Evolutionary conservation across 2,329 filamentous ascomycete genomes (phyloP), one percentile per base, ranked within the genome.

Genomic region (Cladosporium sp.): DNA sequence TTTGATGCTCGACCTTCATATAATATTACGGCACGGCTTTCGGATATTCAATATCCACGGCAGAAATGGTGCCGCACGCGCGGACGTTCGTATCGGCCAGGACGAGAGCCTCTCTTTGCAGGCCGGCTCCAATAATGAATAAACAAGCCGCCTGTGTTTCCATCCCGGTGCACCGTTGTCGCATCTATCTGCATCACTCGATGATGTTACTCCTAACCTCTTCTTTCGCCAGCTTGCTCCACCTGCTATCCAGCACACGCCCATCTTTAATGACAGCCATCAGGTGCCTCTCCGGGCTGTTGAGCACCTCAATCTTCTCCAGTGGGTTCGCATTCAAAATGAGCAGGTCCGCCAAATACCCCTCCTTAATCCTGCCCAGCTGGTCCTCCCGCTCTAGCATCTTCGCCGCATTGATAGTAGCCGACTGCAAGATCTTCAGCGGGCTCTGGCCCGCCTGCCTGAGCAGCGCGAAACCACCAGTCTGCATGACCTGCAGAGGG

Each of bases 221-320:
- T 10, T 65, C 63, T 10, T 38, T 46, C 32, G 56, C 34, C 54
- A 68, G 35, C 52, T 62, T 64, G 31, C 61, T 64, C 63, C 61
- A 67, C 22, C 60, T 57, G 54, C 68, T 71, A 51, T 64, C 64
- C 43, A 68, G 66, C 13, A 81, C 69, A 11, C 75, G 67, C 0
- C 80, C 79, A 34, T 79, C 78, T 60, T 82, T 81, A 44, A 82
- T 69, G 1, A 82, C 77, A 2, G 70, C 74, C 41, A 80, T 57
- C 7, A 81, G 57, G 54, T 74, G 68, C 58, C 71, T 68, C 46
- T 80, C 73, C 2, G 73, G 73, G 38, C 68, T 59, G 54, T 77
- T 77, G 22, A 83, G 60, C 3, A 81, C 66, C 0, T 70, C 69
- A 14, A 82, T 72, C 59, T 83, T 73, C n/a, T 80, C 72, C 48